Base-by-base conservation (phyloP, 2,329 filamentous ascomycete genomes). In the Juglanconis oblonga region DNA sequence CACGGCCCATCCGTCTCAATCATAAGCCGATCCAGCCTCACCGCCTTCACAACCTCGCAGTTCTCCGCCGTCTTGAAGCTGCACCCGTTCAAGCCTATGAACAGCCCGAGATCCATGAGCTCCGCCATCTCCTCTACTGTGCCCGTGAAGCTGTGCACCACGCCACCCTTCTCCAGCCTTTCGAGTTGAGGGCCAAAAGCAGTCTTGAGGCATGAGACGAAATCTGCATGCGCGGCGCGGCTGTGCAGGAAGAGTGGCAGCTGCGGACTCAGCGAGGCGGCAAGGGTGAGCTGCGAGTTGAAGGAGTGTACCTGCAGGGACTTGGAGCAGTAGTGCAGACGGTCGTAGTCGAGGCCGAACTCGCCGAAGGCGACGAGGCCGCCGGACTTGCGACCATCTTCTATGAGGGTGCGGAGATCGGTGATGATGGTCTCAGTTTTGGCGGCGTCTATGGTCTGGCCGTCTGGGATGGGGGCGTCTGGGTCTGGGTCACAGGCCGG, bases 1-100 rank as follows among this genome's bases (percentile, higher is more conserved):
- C 95, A 99, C 3, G 95, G 95, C 2, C 95, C 95, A 72, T 99
- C 95, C 0, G 95, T 99, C 80, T 99, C 95, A 52, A 99, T 86
- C 83, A 98, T 96, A 57, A 99, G 74, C 51, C 88, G 79, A 58
- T 93, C 87, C 10, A 99, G 77, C 10, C 87, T 89, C 44, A 98
- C 86, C 62, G 88, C 84, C 64, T 83, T 86, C 10, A 97, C 92
- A 3, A 97, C 93, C 13, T 84, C 87, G 45, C 96, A 85, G 68
- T 98, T 99, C 71, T 97, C 92, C 10, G 83, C 87, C 5, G 92
- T 98, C 81, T 98, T 99, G 79, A 99, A 85, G 69, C 91, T 96
- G 74, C 95, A 99, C 4, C 95, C 95, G 71, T 99, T 99, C 62
- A 97, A 86, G n/a, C 95, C 94, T 62, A 99, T 87, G 74, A 97